Conservation (phyloP, 2,329 filamentous ascomycete genomes). For the Apiospora sp. region DNA sequence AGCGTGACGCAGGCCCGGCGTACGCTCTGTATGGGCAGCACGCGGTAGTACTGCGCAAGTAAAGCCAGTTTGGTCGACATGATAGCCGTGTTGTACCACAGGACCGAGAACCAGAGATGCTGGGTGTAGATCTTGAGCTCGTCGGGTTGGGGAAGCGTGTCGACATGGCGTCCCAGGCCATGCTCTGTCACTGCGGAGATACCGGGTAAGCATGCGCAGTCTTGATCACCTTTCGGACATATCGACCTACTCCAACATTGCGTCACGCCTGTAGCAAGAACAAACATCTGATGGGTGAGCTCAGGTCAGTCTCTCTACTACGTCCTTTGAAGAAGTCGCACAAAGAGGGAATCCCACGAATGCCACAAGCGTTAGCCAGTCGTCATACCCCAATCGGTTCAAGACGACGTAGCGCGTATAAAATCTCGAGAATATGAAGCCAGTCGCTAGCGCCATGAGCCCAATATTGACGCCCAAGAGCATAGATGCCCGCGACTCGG, state of each 20-base stretch:
- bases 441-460: neutral
- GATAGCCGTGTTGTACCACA: slow-evolving; percentile 44
- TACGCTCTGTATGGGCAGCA: slow-evolving; percentile 40
- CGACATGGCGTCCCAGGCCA: neutral
- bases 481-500: neutral
- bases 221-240: neutral
- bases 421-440: neutral
- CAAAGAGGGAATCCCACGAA: slow-evolving; percentile 29
- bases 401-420: slow-evolving; percentile 24
- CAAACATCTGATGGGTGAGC: neutral
- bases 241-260: neutral
- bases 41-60: slow-evolving; percentile 47
- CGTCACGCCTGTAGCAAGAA: neutral
- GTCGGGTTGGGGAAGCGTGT: neutral
- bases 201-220: neutral
- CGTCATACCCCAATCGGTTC: slow-evolving; percentile 8
- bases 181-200: neutral
- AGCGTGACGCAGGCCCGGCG: slow-evolving; percentile 35
- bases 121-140: slow-evolving; percentile 1
- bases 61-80: slow-evolving; percentile 46
- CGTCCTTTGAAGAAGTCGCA: no score
- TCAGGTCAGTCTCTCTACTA: neutral
- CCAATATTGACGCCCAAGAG: neutral
- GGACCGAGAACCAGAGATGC: slow-evolving; percentile 35
- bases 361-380: neutral